phyloP scores from a whole-genome alignment of 768 basidiomycete genomes.

The Guyanaporus albipodus region DNA sequence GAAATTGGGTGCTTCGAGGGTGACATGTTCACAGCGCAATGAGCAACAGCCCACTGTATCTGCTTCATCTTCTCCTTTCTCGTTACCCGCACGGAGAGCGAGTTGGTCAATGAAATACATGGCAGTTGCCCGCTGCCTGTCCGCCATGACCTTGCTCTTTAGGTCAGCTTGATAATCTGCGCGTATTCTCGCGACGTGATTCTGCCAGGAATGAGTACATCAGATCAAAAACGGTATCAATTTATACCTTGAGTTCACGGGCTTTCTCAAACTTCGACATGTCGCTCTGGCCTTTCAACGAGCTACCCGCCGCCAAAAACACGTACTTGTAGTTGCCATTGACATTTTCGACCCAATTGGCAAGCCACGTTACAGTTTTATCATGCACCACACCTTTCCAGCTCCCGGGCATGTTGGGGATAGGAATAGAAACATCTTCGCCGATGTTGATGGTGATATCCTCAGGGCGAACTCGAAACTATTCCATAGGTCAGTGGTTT shows the following conservation, averaged over 20 bases:
- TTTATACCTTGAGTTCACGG: slow-evolving; percentile 81
- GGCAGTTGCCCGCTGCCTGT: slow-evolving; percentile 95
- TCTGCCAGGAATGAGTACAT: slow-evolving; percentile 42
- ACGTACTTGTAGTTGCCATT: slow-evolving; percentile 96
- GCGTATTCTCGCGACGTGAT: slow-evolving; percentile 87
- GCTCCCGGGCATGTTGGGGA: slow-evolving; percentile 87
- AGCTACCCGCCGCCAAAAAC: slow-evolving; percentile 95
- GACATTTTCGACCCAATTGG: slow-evolving; percentile 98
- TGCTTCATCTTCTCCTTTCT: slow-evolving; percentile 99
- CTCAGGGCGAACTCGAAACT: slow-evolving; percentile 89
- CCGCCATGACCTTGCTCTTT: slow-evolving; percentile 88
- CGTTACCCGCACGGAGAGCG: slow-evolving; percentile 97
- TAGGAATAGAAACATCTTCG: slow-evolving; percentile 63
- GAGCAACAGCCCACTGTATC: slow-evolving; percentile 99
- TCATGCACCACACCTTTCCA: slow-evolving; percentile 91
- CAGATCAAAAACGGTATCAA: not conserved
- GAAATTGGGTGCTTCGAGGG: slow-evolving; percentile 79
- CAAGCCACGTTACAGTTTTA: slow-evolving; percentile 97
- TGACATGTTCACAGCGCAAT: slow-evolving; percentile 93
- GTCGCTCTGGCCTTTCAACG: slow-evolving; percentile 97
- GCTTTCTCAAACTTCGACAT: slow-evolving; percentile 98
- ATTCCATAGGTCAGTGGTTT: slow-evolving; percentile 7
- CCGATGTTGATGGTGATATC: slow-evolving; percentile 97
- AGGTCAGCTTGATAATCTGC: slow-evolving; percentile 82
- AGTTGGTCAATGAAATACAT: slow-evolving; percentile 99